Conservation (phyloP, 768 basidiomycete species). For the Botryobasidium botryosum region DNA sequence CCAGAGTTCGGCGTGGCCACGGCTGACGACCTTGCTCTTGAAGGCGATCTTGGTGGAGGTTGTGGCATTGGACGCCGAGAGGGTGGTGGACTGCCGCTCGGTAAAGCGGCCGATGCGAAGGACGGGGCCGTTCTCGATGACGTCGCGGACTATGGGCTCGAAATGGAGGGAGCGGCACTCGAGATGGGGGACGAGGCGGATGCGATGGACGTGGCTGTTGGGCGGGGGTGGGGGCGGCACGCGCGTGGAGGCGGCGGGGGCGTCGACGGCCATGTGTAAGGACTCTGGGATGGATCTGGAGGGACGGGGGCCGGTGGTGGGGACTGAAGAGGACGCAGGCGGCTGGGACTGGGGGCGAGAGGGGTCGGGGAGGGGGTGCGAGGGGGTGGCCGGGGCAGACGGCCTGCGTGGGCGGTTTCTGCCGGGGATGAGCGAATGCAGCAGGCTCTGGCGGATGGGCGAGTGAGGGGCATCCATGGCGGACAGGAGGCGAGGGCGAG, state of each 20-base stretch:
- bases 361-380: neutral
- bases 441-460: too few relatives aligned
- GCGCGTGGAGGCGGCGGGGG: neutral
- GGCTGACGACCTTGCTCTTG: constrained; percentile 86
- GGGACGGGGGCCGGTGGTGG: neutral
- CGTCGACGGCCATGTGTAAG: neutral
- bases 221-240: neutral
- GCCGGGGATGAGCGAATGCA: too few relatives aligned
- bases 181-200: constrained; percentile 89
- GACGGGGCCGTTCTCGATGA: constrained; percentile 46
- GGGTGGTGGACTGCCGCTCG: constrained; percentile 50
- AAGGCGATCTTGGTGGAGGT: constrained; percentile 81
- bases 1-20: constrained; percentile 94
- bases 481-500: too few relatives aligned
- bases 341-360: neutral
- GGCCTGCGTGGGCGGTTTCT: too few relatives aligned
- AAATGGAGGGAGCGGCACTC: constrained; percentile 83
- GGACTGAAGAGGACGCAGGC: neutral
- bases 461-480: too few relatives aligned
- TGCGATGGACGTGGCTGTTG: constrained; percentile 37
- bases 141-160: constrained; percentile 80
- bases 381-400: too few relatives aligned
- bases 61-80: constrained; percentile 41
- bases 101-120: constrained; percentile 92
- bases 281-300: neutral